phyloP scores from a whole-genome alignment of 2,329 filamentous ascomycete genomes.

The Daldinia eschscholtzii region DNA sequence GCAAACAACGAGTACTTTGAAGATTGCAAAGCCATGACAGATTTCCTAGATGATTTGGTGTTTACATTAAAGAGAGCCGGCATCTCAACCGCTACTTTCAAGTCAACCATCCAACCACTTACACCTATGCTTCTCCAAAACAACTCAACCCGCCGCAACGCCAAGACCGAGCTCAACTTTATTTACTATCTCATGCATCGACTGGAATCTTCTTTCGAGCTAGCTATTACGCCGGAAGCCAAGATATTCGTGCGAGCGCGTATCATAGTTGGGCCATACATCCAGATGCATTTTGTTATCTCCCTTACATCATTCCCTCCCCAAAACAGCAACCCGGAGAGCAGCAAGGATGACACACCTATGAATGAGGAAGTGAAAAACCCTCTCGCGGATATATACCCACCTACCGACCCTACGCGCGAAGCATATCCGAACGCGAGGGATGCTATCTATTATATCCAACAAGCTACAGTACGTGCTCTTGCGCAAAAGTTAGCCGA shows the following conservation, averaged over 20 bases:
- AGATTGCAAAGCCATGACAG: constrained; percentile 56
- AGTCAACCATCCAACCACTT: constrained; percentile 57
- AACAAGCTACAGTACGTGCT: constrained; percentile 56
- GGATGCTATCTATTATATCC: constrained; percentile 62
- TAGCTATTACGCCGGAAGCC: constrained; percentile 60
- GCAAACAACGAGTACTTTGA: constrained; percentile 61
- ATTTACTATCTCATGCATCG: constrained; percentile 59
- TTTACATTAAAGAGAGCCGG: constrained; percentile 62
- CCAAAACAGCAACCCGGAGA: constrained; percentile 9
- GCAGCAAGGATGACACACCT: constrained; percentile 4
- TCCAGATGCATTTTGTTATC: constrained; percentile 43
- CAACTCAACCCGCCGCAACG: constrained; percentile 52
- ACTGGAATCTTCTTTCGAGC: constrained; percentile 58
- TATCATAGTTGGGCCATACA: constrained; percentile 35
- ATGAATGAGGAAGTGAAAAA: constrained; percentile 44
- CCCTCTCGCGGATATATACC: constrained; percentile 56
- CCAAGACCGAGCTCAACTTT: constrained; percentile 59
- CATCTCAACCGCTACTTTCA: constrained; percentile 58
- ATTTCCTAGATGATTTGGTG: constrained; percentile 60
- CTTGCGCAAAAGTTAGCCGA: constrained; percentile 42
- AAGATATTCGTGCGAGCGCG: constrained; percentile 43
- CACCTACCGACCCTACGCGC: constrained; percentile 59
- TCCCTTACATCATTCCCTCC: constrained; percentile 51
- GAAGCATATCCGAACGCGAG: constrained; percentile 60
- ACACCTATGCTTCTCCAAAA: constrained; percentile 40